phyloP scores from a whole-genome alignment of 2,329 filamentous ascomycete genomes.

The Microcyclospora pomicola region DNA sequence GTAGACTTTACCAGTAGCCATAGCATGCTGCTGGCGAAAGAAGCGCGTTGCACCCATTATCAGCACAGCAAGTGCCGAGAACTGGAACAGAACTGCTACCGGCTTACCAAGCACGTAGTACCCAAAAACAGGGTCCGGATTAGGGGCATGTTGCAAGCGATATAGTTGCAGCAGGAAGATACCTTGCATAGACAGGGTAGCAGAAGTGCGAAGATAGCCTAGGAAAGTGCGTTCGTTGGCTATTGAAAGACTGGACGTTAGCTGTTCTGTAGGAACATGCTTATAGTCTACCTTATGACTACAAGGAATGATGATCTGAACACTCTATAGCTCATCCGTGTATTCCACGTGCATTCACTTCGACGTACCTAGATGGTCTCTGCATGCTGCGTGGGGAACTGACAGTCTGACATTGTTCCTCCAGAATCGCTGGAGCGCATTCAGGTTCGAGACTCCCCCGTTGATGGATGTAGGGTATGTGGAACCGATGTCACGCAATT shows the following conservation, averaged over 20 bases:
- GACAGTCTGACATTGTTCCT: conserved; percentile 35
- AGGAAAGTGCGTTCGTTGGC: conserved; percentile 64
- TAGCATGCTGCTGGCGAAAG: conserved; percentile 46
- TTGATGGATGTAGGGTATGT: neutral
- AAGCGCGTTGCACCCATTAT: conserved; percentile 45
- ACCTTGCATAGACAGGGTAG: conserved; percentile 54
- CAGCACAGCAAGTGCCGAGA: conserved; percentile 34
- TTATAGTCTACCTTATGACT: too few relatives aligned
- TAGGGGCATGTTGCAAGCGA: conserved; percentile 39
- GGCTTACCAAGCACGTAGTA: conserved; percentile 50
- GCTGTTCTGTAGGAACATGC: too few relatives aligned
- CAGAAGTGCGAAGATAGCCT: conserved; percentile 56
- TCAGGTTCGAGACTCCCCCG: conserved; percentile 2
- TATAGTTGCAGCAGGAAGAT: conserved; percentile 56
- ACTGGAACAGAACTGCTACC: conserved; percentile 38
- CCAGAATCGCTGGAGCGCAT: conserved; percentile 32
- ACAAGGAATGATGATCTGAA: too few relatives aligned
- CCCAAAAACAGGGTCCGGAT: conserved; percentile 36
- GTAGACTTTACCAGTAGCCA: conserved; percentile 43
- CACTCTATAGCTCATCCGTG: neutral
- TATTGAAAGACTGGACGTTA: conserved; percentile 21
- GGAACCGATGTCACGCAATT: conserved; percentile 12
- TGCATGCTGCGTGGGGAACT: conserved; percentile 36
- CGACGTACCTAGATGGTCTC: conserved; percentile 43
- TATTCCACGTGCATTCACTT: too few relatives aligned